phyloP scores from a whole-genome alignment of 164 flowering plant genomes.

The grape (Vitis vinifera) region ASM3070453v1 NC_081808.1:1052501-1053000 shows the following conservation, averaged over 20 bases:
- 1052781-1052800: slow-evolving; percentile 22
- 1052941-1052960: too few species aligned
- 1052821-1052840: not conserved
- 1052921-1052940: too few species aligned
- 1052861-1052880: too few species aligned
- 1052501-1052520: slow-evolving; percentile 25
- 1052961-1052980: too few species aligned
- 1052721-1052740: slow-evolving; percentile 41
- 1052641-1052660: slow-evolving; percentile 17
- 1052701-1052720: slow-evolving; percentile 55
- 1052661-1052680: slow-evolving; percentile 35
- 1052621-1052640: slow-evolving; percentile 32
- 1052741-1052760: slow-evolving; percentile 60
- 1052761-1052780: slow-evolving; percentile 46
- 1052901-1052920: too few species aligned
- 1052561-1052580: slow-evolving; percentile 27
- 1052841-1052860: too few species aligned
- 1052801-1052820: not conserved
- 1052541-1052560: slow-evolving; percentile 40
- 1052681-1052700: slow-evolving; percentile 58
- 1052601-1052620: slow-evolving; percentile 50
- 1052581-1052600: slow-evolving; percentile 29
- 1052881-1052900: too few species aligned
- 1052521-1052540: slow-evolving; percentile 38
- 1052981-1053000: too few species aligned